phyloP scores from a whole-genome alignment of 176 grass and related monocot species.

The Carex littledalei region DNA sequence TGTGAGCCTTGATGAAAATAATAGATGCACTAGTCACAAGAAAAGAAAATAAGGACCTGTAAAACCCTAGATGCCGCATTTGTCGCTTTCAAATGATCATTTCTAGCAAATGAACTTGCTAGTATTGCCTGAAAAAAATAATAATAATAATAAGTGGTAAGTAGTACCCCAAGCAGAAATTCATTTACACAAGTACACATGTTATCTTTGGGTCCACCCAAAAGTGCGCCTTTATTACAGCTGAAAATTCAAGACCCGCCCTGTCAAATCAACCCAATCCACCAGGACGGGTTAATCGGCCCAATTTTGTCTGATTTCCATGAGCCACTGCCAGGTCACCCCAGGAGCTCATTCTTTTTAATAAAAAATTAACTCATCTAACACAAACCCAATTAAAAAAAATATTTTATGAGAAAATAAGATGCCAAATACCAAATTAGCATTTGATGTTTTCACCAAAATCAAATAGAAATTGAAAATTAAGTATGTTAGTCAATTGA shows the following conservation, averaged over 20 bases:
- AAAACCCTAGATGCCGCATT: constrained; percentile 62
- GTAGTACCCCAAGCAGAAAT: not conserved
- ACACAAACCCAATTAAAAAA: not conserved
- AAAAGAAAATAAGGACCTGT: constrained; percentile 42
- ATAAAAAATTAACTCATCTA: not conserved
- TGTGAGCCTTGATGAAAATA: not conserved
- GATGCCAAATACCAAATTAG: not conserved
- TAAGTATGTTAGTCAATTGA: not conserved
- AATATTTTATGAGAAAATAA: not conserved
- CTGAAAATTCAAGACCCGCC: not conserved
- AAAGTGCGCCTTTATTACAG: not conserved
- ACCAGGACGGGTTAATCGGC: not conserved
- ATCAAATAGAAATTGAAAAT: not conserved
- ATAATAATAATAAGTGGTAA: not conserved
- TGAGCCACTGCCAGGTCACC: not conserved
- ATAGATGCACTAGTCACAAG: not conserved
- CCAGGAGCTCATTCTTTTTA: not conserved
- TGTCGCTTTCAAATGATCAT: constrained; percentile 50
- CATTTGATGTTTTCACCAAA: not conserved
- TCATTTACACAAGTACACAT: not conserved
- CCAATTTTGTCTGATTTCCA: not conserved
- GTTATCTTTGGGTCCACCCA: not conserved
- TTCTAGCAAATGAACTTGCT: constrained; percentile 76
- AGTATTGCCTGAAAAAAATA: constrained; percentile 66
- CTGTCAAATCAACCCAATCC: not conserved